phyloP scores from a whole-genome alignment of 2,329 filamentous ascomycete species.

The Nectriaceae sp. region DNA sequence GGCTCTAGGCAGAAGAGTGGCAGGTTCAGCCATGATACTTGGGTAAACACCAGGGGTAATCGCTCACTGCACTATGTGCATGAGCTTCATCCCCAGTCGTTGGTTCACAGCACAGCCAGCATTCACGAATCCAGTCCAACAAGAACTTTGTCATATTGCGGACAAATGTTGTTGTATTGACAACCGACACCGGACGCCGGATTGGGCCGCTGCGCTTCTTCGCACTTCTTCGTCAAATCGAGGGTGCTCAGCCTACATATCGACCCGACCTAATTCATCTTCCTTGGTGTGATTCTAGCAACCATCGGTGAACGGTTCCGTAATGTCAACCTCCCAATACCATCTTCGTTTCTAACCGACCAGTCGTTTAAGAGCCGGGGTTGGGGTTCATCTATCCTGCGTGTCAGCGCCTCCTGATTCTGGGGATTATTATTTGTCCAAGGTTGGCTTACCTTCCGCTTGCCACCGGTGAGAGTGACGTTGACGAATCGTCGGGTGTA shows the following conservation, averaged over 20 bases:
- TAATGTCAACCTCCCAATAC: conserved; percentile 33
- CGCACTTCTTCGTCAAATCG: conserved; percentile 31
- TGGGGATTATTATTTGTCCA: background rate
- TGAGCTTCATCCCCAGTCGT: too few relatives aligned
- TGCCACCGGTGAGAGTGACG: conserved; percentile 95
- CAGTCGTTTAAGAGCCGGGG: conserved; percentile 64
- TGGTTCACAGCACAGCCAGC: too few relatives aligned
- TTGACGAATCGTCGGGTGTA: conserved; percentile 99
- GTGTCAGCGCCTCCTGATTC: conserved; percentile 24
- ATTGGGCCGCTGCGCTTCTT: conserved; percentile 41
- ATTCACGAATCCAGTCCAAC: conserved; percentile 16
- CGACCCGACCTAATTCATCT: conserved; percentile 39
- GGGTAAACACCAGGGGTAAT: too few relatives aligned
- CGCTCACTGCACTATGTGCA: too few relatives aligned
- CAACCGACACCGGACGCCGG: conserved; percentile 45
- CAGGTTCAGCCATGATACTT: too few relatives aligned
- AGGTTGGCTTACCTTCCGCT: conserved; percentile 78
- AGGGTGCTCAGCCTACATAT: conserved; percentile 38
- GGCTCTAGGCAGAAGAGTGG: too few relatives aligned
- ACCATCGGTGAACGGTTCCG: conserved; percentile 34
- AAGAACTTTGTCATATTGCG: conserved; percentile 14
- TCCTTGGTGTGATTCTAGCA: conserved; percentile 35
- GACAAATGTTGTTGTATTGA: conserved; percentile 43
- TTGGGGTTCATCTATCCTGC: conserved; percentile 80
- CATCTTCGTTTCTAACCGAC: conserved; percentile 22